Evolutionary conservation across 768 basidiomycete genomes (phyloP).

Genomic region (Macrolepiota dolichaula): DNA sequence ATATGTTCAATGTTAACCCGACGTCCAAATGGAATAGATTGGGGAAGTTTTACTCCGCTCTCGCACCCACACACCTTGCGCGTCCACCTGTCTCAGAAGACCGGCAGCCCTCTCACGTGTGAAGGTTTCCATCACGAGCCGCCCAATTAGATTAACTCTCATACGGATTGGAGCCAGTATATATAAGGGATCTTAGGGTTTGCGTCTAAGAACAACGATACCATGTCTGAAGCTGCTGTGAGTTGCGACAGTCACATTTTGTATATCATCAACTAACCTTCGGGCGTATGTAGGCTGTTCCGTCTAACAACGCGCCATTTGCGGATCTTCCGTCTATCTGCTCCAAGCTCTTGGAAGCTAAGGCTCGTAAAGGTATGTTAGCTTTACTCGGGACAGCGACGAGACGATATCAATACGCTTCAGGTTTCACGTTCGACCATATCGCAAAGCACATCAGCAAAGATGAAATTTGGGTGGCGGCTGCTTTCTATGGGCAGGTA

Average conservation of each 20-base stretch:
- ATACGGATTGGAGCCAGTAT: background rate
- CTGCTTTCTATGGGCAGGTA: conserved; percentile 81
- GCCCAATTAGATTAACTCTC: background rate
- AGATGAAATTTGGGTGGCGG: conserved; percentile 82
- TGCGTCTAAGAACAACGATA: background rate
- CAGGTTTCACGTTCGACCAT: conserved; percentile 67
- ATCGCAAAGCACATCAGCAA: conserved; percentile 63
- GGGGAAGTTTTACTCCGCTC: background rate
- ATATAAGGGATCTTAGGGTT: background rate
- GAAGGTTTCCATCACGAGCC: background rate
- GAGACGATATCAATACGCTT: background rate
- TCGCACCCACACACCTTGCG: background rate
- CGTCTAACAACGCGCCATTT: conserved; percentile 40
- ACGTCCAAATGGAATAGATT: conserved; percentile 9
- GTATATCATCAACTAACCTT: background rate
- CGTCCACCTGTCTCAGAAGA: background rate
- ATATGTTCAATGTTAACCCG: conserved; percentile 1
- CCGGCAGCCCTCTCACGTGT: background rate
- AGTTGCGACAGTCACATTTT: background rate
- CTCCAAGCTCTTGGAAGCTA: conserved; percentile 56
- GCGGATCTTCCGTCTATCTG: conserved; percentile 51
- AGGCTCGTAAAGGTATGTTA: conserved; percentile 55
- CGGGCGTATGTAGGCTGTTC: conserved; percentile 29
- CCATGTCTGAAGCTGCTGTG: conserved; percentile 12
- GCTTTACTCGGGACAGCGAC: background rate